A percentile compares a stretch with the other conserved stretches of the same genome.
These are phyloP conservation scores for Ulota crispa DNA, from an alignment of 225 moss, liverwort and hornwort species.

Conservation along the genomic window DNA sequence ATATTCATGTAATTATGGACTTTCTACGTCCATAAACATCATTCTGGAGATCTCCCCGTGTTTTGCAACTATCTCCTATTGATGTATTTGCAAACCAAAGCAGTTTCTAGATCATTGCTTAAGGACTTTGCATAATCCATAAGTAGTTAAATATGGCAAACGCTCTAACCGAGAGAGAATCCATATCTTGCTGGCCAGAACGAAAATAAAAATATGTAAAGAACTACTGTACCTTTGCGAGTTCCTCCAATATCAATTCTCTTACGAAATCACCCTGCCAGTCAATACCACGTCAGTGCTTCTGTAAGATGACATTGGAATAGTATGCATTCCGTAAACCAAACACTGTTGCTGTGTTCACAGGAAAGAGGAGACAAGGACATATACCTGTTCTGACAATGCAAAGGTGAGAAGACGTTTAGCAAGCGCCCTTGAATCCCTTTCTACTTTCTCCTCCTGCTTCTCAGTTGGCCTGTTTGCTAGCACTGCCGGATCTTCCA, in stretches of 20 bases:
- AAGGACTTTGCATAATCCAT: too few species aligned
- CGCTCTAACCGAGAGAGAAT: not conserved
- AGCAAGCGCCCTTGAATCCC: slow-evolving; percentile 28
- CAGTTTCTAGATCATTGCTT: too few species aligned
- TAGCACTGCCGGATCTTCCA: slow-evolving; percentile 47
- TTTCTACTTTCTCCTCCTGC: slow-evolving; percentile 40
- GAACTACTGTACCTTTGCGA: slow-evolving; percentile 65
- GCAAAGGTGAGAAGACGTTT: slow-evolving; percentile 52
- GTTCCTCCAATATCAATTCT: slow-evolving; percentile 84
- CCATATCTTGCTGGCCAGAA: not conserved
- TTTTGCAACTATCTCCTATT: too few species aligned
- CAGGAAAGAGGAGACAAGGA: not conserved
- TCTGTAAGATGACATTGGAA: not conserved
- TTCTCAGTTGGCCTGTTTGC: slow-evolving; percentile 37
- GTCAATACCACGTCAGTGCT: slow-evolving; percentile 9
- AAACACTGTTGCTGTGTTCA: not conserved
- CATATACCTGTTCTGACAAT: slow-evolving; percentile 48
- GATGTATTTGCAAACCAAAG: too few species aligned
- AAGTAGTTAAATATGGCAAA: too few species aligned
- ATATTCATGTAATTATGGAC: too few species aligned
- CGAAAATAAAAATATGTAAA: not conserved
- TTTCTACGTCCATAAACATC: too few species aligned
- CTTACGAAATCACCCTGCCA: slow-evolving; percentile 86
- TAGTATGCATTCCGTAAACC: not conserved
- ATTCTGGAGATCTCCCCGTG: too few species aligned